Evolutionary conservation across 225 moss, liverwort and hornwort species (phyloP).

Genomic region (Pleurozium schreberi): DNA sequence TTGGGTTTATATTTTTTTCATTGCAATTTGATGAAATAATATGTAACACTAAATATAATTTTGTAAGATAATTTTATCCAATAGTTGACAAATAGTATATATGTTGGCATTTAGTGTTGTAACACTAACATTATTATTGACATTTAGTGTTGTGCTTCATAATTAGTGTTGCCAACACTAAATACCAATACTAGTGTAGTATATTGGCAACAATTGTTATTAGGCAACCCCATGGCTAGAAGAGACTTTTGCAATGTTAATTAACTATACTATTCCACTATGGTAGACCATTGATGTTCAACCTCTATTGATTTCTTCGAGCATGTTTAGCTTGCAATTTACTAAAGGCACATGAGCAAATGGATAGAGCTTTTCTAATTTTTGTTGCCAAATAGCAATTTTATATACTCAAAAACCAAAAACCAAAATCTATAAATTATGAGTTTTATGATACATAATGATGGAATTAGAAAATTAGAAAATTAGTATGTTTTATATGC

Average conservation of each 20-base stretch:
- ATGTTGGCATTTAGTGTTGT: too few relatives aligned
- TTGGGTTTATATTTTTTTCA: too few relatives aligned
- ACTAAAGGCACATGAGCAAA: rapidly evolving
- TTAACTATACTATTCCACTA: background rate
- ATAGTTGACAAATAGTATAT: too few relatives aligned
- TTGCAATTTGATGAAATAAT: too few relatives aligned
- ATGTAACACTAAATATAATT: too few relatives aligned
- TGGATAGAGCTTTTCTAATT: background rate
- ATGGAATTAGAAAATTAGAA: background rate
- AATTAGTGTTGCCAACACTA: too few relatives aligned
- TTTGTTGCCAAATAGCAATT: background rate
- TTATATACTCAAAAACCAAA: background rate
- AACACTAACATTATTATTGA: too few relatives aligned
- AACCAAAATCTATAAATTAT: background rate
- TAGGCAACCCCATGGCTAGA: background rate
- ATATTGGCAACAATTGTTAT: background rate
- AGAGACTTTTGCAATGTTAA: background rate
- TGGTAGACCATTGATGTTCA: background rate
- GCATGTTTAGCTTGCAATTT: background rate
- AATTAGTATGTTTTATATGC: background rate
- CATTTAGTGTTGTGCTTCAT: too few relatives aligned
- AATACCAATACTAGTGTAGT: too few relatives aligned
- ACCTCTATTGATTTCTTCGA: background rate
- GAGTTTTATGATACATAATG: background rate
- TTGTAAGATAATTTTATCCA: too few relatives aligned